phyloP scores from a whole-genome alignment of 2,329 filamentous ascomycete genomes.

The Fusarium tjaetaba region DNA sequence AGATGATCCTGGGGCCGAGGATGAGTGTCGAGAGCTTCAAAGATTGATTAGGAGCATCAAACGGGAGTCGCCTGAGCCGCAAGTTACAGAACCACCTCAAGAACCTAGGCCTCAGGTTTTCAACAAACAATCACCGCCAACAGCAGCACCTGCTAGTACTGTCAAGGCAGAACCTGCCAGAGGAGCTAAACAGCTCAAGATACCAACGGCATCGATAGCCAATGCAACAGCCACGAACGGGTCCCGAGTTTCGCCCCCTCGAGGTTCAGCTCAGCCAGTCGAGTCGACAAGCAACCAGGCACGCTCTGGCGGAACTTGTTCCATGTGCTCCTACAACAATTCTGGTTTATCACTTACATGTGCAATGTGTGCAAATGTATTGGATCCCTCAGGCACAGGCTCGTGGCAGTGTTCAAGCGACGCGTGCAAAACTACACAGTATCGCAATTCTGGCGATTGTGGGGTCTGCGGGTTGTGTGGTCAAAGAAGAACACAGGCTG shows the following conservation, averaged over 20 bases:
- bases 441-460: slow-evolving; percentile 75
- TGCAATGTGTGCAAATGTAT: slow-evolving; percentile 74
- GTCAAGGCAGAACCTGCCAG: slow-evolving; percentile 26
- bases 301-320: slow-evolving; percentile 53
- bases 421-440: slow-evolving; percentile 65
- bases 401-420: slow-evolving; percentile 72
- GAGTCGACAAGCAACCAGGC: neutral
- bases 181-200: neutral
- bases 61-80: slow-evolving; percentile 23
- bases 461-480: slow-evolving; percentile 78
- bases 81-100: neutral
- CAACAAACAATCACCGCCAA: neutral
- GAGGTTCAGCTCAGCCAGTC: neutral
- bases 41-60: slow-evolving; percentile 48
- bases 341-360: slow-evolving; percentile 66
- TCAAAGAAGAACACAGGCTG: slow-evolving; percentile 45
- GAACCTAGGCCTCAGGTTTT: neutral
- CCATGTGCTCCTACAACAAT: slow-evolving; percentile 76
- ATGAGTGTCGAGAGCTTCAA: slow-evolving; percentile 73
- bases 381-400: slow-evolving; percentile 63
- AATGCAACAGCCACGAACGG: neutral
- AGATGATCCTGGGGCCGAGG: slow-evolving; percentile 56
- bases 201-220: neutral
- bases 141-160: neutral
- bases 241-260: neutral